Conservation (phyloP, 1,139 yeast genomes). For the Pneumocystis carinii region DNA sequence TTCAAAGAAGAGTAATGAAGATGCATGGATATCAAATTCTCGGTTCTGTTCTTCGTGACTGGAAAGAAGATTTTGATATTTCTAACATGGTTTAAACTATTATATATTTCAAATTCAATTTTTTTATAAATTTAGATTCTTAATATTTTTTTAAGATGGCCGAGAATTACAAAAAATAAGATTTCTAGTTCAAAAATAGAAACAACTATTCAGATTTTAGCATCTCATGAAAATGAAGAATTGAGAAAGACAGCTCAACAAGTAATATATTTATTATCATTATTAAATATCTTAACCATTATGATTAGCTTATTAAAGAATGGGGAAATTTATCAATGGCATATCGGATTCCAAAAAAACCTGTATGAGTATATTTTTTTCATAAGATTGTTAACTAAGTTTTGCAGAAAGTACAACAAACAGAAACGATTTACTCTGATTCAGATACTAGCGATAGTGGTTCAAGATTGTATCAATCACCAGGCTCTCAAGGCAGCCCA, state of each 20-base stretch:
- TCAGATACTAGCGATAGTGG: slow-evolving; percentile 2
- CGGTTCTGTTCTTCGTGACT: slow-evolving; percentile 39
- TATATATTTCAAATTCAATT: slow-evolving; percentile 20
- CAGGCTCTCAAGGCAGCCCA: background rate
- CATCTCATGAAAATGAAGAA: slow-evolving; percentile 19
- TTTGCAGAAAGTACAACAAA: background rate
- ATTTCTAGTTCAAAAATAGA: slow-evolving; percentile 71
- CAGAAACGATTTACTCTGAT: background rate
- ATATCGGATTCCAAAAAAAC: slow-evolving; percentile 48
- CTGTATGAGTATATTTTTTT: slow-evolving; percentile 25
- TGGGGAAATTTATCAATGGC: slow-evolving; percentile 75
- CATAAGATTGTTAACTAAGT: background rate
- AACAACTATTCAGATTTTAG: slow-evolving; percentile 38
- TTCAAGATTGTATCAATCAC: slow-evolving; percentile 4
- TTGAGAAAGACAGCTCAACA: slow-evolving; percentile 18
- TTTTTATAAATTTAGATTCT: slow-evolving; percentile 20
- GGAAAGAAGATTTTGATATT: slow-evolving; percentile 27
- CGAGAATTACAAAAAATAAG: slow-evolving; percentile 65
- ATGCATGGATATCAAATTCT: slow-evolving; percentile 82
- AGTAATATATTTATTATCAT: slow-evolving; percentile 23
- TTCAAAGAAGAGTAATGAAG: slow-evolving; percentile 48
- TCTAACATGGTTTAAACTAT: slow-evolving; percentile 22
- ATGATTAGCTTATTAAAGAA: slow-evolving; percentile 34
- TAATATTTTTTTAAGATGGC: slow-evolving; percentile 55
- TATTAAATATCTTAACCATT: slow-evolving; percentile 23